phyloP scores from a whole-genome alignment of 306 rosid genomes.

The Sindora glabra region DNA sequence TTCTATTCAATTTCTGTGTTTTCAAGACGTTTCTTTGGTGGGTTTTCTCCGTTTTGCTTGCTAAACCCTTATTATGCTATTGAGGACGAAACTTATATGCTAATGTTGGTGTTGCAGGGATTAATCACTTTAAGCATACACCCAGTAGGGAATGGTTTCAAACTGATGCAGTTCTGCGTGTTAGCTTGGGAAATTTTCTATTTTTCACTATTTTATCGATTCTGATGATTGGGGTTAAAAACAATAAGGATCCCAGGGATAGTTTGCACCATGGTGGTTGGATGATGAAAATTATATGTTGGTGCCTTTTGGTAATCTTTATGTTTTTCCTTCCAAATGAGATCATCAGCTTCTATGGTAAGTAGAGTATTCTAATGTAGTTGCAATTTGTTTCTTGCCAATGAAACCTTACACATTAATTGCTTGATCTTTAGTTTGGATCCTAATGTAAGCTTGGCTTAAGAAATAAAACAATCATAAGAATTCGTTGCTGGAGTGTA shows the following conservation, averaged over 20 bases:
- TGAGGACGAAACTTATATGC: background rate
- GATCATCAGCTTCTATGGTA: constrained; percentile 75
- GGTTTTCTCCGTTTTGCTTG: no score
- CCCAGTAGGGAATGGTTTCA: constrained; percentile 95
- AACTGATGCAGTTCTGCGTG: constrained; percentile 96
- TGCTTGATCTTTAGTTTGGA: no score
- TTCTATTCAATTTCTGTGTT: no score
- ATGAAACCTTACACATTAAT: no score
- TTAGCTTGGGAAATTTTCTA: constrained; percentile 95
- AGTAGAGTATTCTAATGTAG: constrained; percentile 10
- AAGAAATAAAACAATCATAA: no score
- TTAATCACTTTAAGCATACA: constrained; percentile 70
- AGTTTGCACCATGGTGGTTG: constrained; percentile 93
- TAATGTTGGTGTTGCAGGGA: constrained; percentile 66
- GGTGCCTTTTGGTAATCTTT: constrained; percentile 74
- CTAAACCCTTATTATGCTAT: background rate
- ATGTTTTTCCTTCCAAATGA: constrained; percentile 90
- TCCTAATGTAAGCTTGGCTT: no score
- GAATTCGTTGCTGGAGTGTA: no score
- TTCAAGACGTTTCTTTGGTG: background rate
- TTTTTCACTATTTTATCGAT: constrained; percentile 80
- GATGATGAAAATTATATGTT: constrained; percentile 90
- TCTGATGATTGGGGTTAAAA: constrained; percentile 84
- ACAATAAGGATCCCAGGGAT: constrained; percentile 96
- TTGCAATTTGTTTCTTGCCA: background rate